Base-by-base conservation (phyloP, 2,329 filamentous ascomycete genomes). In the Basipetospora chlamydospora region DNA sequence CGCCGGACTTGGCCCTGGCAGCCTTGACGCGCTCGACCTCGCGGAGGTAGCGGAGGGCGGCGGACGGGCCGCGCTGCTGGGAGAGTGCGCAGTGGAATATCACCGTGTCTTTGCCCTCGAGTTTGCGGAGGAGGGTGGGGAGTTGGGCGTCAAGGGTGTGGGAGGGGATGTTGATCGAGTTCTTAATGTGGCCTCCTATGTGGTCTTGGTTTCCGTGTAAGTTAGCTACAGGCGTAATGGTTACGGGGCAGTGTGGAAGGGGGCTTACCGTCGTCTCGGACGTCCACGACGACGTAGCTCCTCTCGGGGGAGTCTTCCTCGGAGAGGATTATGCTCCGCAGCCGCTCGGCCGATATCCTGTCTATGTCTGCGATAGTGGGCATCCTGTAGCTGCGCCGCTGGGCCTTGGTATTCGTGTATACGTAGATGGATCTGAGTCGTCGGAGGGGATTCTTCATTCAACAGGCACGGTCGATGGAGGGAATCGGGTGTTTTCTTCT, bases 51-150 rank as follows among this genome's bases (percentile, higher is more conserved):
- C 70, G 67, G 46, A 94, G 59, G 3, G 90, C 90, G 3, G 88
- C 86, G 35, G 71, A 71, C 0, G 90, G 90, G 0, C 90, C 90
- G 1, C 90, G 70, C 60, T 94, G 81, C 62, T 96, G 90, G 46
- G 80, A 88, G 38, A 96, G 64, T 13, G 83, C 81, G 58, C 90
- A 98, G 61, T 98, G 90, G 56, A 98, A 98, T 1, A 98, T 73
- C 11, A 98, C 85, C 9, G 70, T 79, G 39, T 90, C 73, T 56
- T 85, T 86, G 51, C 79, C 75, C 44, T 74, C 64, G 33, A 95
- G 70, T 29, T 70, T 76, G 39, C 84, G 75, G 10, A 93, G 67
- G n/a, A 98, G 73, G 43, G 86, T 83, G 1, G 87, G 81, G 56
- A 90, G 73, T 46, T 70, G 74, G 52, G 73, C 71, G 48, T 93